Base-by-base conservation (phyloP, 306 rosid genomes). In the Herpetospermum pedunculosum region DNA sequence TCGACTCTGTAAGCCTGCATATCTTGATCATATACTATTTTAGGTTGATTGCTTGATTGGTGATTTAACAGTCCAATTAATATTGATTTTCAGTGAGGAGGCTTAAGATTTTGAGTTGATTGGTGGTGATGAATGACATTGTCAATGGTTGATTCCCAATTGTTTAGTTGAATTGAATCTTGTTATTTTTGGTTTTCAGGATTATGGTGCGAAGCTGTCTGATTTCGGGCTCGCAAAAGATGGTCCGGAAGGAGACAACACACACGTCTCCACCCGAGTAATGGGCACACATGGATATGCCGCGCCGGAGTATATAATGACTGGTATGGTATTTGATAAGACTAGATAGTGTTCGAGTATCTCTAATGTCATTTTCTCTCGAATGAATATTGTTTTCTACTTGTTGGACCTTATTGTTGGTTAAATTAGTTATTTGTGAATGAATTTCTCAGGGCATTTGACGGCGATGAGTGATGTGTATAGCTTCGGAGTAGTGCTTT, bases 1-100 rank as follows among this genome's bases (percentile, higher is more conserved):
- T 84, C 4, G 91, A 86, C 60, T 71, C 74, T 4, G 94, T 88
- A 74, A 88, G 89, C 37, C 10, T 50, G 8, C 6, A 35, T 1
- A 2, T 48, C n/a, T n/a, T n/a, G n/a, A n/a, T n/a, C n/a, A n/a
- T n/a, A n/a, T n/a, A n/a, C n/a, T n/a, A n/a, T n/a, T n/a, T n/a
- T n/a, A n/a, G n/a, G n/a, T n/a, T n/a, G n/a, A n/a, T n/a, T n/a
- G n/a, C n/a, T n/a, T n/a, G n/a, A n/a, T n/a, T n/a, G n/a, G n/a
- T n/a, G n/a, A n/a, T n/a, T n/a, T n/a, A n/a, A n/a, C n/a, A n/a
- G n/a, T n/a, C n/a, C n/a, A n/a, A n/a, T n/a, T n/a, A n/a, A n/a
- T n/a, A n/a, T n/a, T n/a, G n/a, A n/a, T n/a, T n/a, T n/a, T n/a
- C n/a, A n/a, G n/a, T n/a, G n/a, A n/a, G n/a, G n/a, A n/a, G n/a